These are phyloP conservation scores for Candida frijolesensis DNA, from an alignment of 1,139 yeast species.

Conservation along the genomic window DNA sequence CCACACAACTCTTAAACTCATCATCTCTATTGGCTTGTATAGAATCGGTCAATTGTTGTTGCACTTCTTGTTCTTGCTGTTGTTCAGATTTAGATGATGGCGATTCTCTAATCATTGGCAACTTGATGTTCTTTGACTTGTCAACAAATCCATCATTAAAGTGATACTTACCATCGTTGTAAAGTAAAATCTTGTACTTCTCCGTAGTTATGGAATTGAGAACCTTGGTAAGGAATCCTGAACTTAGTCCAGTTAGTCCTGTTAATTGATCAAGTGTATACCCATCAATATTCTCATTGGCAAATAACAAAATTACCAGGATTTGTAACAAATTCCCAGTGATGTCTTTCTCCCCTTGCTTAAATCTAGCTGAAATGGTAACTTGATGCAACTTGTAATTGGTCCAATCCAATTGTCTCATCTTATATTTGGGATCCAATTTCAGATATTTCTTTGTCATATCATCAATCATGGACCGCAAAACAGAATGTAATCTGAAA, in stretches of 20 bases:
- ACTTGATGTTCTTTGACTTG: constrained; percentile 28
- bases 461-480: constrained; percentile 18
- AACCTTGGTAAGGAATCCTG: constrained; percentile 27
- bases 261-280: constrained; percentile 23
- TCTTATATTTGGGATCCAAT: constrained; percentile 21
- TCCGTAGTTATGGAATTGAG: constrained; percentile 33
- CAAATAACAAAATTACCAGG: constrained; percentile 32
- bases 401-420: constrained; percentile 31
- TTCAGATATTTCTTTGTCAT: constrained; percentile 21
- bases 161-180: constrained; percentile 16
- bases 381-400: constrained; percentile 39
- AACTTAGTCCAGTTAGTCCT: constrained; percentile 28
- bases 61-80: constrained; percentile 6
- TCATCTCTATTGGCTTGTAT: constrained; percentile 26
- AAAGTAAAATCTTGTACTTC: constrained; percentile 29
- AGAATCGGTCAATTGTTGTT: neutral
- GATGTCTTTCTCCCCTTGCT: constrained; percentile 35
- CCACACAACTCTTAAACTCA: constrained; percentile 32
- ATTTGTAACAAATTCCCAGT: constrained; percentile 44
- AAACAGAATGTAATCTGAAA: constrained; percentile 20
- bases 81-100: constrained; percentile 21
- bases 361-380: constrained; percentile 29
- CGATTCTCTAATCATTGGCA: constrained; percentile 35
- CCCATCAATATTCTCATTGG: constrained; percentile 18
- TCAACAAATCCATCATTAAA: constrained; percentile 33